phyloP scores from a whole-genome alignment of 1,284 basidiomycete genomes.

The Moesziomyces parantarcticus region DNA sequence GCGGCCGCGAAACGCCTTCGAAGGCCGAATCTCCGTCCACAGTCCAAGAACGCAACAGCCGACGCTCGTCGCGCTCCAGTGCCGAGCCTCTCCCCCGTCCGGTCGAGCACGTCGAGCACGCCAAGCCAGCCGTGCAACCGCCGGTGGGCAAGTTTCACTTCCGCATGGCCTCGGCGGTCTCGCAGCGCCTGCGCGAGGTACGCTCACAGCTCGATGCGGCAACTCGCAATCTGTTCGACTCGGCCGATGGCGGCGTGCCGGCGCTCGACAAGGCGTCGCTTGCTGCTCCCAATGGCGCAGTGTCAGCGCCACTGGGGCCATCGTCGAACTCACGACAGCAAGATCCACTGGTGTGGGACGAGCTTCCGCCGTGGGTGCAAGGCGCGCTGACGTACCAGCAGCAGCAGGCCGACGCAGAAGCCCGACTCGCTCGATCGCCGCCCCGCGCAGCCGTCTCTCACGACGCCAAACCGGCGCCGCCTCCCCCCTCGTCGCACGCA shows the following conservation, averaged over 20 bases:
- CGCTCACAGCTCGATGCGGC: conserved; percentile 36
- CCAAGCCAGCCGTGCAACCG: neutral
- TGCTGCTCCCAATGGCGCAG: neutral
- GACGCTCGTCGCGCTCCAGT: too few species aligned
- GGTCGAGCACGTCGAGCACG: neutral
- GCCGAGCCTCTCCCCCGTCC: neutral
- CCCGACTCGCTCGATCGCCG: neutral
- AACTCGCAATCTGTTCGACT: conserved; percentile 12
- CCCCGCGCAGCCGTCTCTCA: neutral
- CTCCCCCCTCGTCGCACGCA: conserved; percentile 2
- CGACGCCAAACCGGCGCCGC: neutral
- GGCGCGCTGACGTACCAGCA: conserved; percentile 7
- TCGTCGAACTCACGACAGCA: too few species aligned
- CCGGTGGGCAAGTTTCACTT: conserved; percentile 26
- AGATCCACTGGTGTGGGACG: neutral
- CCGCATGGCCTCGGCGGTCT: conserved; percentile 46
- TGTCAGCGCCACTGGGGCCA: neutral
- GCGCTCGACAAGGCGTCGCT: neutral
- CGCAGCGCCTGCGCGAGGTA: conserved; percentile 64
- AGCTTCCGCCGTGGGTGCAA: conserved; percentile 12
- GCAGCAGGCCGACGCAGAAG: neutral
- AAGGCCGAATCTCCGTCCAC: too few species aligned
- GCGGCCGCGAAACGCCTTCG: too few species aligned
- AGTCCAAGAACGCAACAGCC: too few species aligned
- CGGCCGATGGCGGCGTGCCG: neutral